Percentiles rank a stretch among this genome's conserved stretches.
These are phyloP conservation scores for Plantago ovata DNA, from an alignment of 257 asterid genomes.

Conservation along the genomic window DNA sequence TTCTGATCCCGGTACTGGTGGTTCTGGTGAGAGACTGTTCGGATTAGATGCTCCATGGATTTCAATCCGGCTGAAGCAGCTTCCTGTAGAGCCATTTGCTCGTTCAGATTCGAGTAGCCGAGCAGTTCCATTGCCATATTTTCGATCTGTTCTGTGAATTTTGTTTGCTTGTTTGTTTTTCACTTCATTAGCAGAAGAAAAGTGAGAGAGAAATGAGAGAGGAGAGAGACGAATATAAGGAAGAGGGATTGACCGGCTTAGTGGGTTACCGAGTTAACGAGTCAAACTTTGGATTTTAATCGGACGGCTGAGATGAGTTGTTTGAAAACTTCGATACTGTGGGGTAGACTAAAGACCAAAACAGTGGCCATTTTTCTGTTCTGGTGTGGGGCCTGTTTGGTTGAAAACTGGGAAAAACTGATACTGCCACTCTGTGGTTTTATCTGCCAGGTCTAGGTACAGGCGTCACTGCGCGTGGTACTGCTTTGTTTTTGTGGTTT, in stretches of 20 bases:
- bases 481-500: too few species aligned
- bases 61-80: constrained; percentile 68
- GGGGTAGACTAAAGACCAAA: constrained; percentile 8
- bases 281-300: constrained; percentile 32
- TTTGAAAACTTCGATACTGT: constrained; percentile 5
- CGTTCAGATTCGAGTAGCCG: constrained; percentile 34
- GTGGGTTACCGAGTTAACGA: constrained; percentile 17
- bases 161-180: background rate
- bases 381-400: background rate
- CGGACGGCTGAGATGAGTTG: constrained; percentile 2
- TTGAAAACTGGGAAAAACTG: background rate
- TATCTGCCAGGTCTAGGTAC: too few species aligned
- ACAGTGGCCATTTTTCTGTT: background rate
- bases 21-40: constrained; percentile 47
- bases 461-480: too few species aligned
- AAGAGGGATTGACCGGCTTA: constrained; percentile 38
- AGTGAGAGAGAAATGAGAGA: background rate
- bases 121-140: constrained; percentile 52
- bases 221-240: constrained; percentile 29
- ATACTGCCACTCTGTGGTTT: too few species aligned
- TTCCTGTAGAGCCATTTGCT: constrained; percentile 56
- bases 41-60: constrained; percentile 73
- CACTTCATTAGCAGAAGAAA: background rate
- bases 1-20: constrained; percentile 29
- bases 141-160: background rate